Evolutionary conservation across 2,329 filamentous ascomycete species (phyloP), one percentile per base, ranked within the genome.

Genomic region (Onygenales sp.): DNA sequence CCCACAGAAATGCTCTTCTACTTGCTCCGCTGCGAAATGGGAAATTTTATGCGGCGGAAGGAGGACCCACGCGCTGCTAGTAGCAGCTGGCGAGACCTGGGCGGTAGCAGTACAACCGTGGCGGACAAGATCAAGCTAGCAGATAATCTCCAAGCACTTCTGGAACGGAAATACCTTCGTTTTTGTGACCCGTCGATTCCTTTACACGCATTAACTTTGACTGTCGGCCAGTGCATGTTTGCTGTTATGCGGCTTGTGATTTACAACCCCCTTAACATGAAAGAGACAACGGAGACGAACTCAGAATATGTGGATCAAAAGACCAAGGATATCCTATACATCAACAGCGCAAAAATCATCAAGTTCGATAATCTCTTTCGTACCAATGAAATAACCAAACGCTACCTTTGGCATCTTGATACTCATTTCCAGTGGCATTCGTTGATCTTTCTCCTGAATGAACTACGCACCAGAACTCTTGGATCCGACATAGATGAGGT

Each of bases 391-490:
- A 62, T 62, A 11, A 62, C 72, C 54, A 62, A 67, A 33, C 62
- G 64, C 13, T 75, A 70, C 55, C 58, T 66, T 27, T 76, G 72
- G 72, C 71, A 74, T 54, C 61, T 71, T 47, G 66, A 73, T n/a
- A 59, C 65, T 17, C 66, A 73, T 38, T 79, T 76, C 58, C 68
- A 71, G 39, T 78, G 74, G 74, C 74, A 77, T 47, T 67, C 73
- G 5, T 68, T 75, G 51, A 70, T 77, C 21, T 73, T 74, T 58
- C 62, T 78, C 14, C 61, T 78, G 32, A 68, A 60, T 58, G 68
- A 71, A 46, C 61, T 72, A 1, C 59, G 66, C 14, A 63, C 63
- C 33, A 67, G 66, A 50, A 61, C 68, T 8, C 50, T 68, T 9
- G 67, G 64, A 13, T 64, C 66, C 41, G 58, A 72, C 14, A 60